These are phyloP conservation scores for Onygenales sp. DNA, from an alignment of 2,329 filamentous ascomycete species.

Conservation along the genomic window DNA sequence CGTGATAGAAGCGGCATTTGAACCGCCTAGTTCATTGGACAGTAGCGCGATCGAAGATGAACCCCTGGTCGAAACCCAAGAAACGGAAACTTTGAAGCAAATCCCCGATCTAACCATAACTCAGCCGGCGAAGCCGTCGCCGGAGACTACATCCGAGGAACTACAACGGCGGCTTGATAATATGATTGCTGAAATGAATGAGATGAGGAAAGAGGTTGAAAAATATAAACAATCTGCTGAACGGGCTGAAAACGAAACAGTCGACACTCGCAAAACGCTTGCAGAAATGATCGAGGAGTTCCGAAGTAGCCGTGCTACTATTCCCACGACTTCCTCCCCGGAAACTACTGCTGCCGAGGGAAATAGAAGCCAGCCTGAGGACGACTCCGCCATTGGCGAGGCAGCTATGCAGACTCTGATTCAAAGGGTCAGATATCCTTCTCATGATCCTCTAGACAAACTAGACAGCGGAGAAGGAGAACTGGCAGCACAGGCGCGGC, in stretches of 20 bases:
- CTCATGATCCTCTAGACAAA: too few relatives aligned
- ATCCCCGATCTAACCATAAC: conserved; percentile 27
- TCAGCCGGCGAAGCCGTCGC: conserved; percentile 17
- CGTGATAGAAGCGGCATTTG: conserved; percentile 39
- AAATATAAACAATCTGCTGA: conserved; percentile 69
- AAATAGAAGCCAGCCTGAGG: conserved; percentile 22
- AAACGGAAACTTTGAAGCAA: conserved; percentile 12
- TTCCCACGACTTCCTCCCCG: conserved; percentile 33
- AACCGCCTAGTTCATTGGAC: conserved; percentile 26
- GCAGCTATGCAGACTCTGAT: too few relatives aligned
- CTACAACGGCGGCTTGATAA: conserved; percentile 64
- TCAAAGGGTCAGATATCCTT: conserved; percentile 15
- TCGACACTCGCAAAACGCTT: conserved; percentile 61
- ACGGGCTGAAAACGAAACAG: conserved; percentile 67
- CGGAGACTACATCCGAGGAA: conserved; percentile 30
- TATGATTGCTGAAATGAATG: conserved; percentile 71
- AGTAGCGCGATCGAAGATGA: conserved; percentile 7
- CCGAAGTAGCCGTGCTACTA: conserved; percentile 53
- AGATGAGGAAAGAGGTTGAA: conserved; percentile 71
- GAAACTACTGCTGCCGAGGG: background rate
- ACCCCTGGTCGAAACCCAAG: conserved; percentile 4
- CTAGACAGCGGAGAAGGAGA: too few relatives aligned
- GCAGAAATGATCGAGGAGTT: conserved; percentile 83
- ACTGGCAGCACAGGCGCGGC: too few relatives aligned
- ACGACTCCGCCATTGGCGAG: conserved; percentile 28